These are phyloP conservation scores for Gryganskiella cystojenkinii DNA, from an alignment of 192 early-diverging fungal species.

Conservation along the genomic window DNA sequence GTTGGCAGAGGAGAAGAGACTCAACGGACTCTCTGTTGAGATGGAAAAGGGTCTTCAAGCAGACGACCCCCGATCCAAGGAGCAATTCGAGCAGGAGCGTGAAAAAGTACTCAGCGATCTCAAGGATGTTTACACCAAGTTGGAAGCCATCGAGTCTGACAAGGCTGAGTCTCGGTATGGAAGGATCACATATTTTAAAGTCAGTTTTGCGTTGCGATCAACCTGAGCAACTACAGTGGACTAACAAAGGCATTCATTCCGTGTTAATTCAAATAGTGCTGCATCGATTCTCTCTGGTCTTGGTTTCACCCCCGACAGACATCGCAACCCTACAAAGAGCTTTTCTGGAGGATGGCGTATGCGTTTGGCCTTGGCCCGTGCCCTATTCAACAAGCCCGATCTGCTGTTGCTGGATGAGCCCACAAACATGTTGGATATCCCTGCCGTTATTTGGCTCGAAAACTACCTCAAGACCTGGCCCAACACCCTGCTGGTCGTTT, in stretches of 20 bases:
- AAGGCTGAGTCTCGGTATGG: conserved; percentile 89
- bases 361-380: conserved; percentile 95
- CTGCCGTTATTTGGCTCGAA: conserved; percentile 98
- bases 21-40: conserved; percentile 64
- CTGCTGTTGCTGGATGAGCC: conserved; percentile 92
- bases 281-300: conserved; percentile 96
- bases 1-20: conserved; percentile 82
- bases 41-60: conserved; percentile 63
- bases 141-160: conserved; percentile 96
- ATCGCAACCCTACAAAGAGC: conserved; percentile 88
- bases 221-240: neutral
- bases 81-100: conserved; percentile 48
- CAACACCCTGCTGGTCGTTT: conserved; percentile 94
- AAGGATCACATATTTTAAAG: neutral
- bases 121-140: conserved; percentile 84
- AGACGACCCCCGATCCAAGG: conserved; percentile 61
- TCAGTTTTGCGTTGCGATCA: neutral
- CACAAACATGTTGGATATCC: conserved; percentile 93
- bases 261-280: conserved; percentile 66
- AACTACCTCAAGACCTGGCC: conserved; percentile 92
- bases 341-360: conserved; percentile 99
- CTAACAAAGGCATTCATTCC: neutral
- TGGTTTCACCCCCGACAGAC: conserved; percentile 85
- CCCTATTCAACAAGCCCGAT: conserved; percentile 97
- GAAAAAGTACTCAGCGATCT: conserved; percentile 59